phyloP scores from a whole-genome alignment of 2,329 filamentous ascomycete species.

The Fusarium austroafricanum region DNA sequence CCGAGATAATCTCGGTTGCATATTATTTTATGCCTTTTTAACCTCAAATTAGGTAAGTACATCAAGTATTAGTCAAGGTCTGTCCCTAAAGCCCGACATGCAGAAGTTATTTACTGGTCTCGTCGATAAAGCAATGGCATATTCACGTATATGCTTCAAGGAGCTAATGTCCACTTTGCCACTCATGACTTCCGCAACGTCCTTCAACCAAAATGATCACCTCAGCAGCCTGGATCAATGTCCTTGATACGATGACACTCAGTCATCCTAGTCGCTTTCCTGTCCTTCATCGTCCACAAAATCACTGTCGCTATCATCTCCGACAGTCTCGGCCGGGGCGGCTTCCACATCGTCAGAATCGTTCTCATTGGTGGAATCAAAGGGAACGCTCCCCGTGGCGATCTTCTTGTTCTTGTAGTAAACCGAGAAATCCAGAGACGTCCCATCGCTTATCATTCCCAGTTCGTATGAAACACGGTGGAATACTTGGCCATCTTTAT shows the following conservation, averaged over 20 bases:
- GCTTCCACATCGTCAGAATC: background rate
- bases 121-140: background rate
- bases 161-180: background rate
- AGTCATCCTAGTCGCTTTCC: background rate
- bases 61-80: no score
- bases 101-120: background rate
- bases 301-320: background rate
- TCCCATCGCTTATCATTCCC: constrained; percentile 41
- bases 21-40: no score
- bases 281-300: background rate
- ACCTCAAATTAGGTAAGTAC: no score
- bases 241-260: background rate
- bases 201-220: background rate
- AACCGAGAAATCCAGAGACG: constrained; percentile 43
- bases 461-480: constrained; percentile 37
- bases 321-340: background rate
- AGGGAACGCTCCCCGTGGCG: constrained; percentile 35
- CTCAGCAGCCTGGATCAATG: background rate
- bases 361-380: constrained; percentile 29
- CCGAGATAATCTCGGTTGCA: no score
- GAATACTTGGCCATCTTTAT: constrained; percentile 18
- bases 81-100: background rate
- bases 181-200: background rate
- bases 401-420: constrained; percentile 35
- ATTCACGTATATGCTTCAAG: background rate